phyloP scores from a whole-genome alignment of 176 grass and related monocot species.

The Neostapfia colusana region DNA sequence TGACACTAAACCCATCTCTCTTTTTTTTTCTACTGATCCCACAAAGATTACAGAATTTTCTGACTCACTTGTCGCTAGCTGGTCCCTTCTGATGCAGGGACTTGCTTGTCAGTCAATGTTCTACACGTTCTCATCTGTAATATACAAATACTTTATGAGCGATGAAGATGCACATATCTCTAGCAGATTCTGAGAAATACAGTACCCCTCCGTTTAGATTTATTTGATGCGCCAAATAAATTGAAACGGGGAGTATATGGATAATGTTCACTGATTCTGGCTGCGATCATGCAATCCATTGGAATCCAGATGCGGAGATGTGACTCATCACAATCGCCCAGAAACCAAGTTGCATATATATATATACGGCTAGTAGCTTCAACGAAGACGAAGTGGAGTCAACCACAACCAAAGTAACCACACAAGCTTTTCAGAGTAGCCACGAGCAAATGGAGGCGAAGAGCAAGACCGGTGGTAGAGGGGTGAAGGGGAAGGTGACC shows the following conservation, averaged over 20 bases:
- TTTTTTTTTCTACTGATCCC: no score
- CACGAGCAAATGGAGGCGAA: slow-evolving; percentile 39
- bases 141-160: no score
- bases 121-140: neutral
- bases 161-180: slow-evolving; percentile 16
- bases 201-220: no score
- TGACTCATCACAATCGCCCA: neutral
- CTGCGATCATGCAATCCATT: slow-evolving; percentile 39
- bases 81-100: neutral
- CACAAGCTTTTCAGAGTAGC: no score
- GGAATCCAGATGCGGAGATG: slow-evolving; percentile 5
- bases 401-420: slow-evolving; percentile 8
- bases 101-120: slow-evolving; percentile 4
- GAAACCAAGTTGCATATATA: slow-evolving; percentile 20
- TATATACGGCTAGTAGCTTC: slow-evolving; percentile 18
- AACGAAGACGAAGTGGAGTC: slow-evolving; percentile 4
- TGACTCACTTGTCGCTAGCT: neutral
- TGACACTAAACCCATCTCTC: no score
- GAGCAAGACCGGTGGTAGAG: slow-evolving; percentile 33
- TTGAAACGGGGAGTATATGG: no score
- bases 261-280: neutral
- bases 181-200: neutral
- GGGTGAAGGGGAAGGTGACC: slow-evolving; percentile 36
- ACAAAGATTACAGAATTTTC: neutral
- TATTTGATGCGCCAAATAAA: no score